These are phyloP conservation scores for Rhodotorula paludigena DNA, from an alignment of 768 basidiomycete species.

Conservation along the genomic window DNA sequence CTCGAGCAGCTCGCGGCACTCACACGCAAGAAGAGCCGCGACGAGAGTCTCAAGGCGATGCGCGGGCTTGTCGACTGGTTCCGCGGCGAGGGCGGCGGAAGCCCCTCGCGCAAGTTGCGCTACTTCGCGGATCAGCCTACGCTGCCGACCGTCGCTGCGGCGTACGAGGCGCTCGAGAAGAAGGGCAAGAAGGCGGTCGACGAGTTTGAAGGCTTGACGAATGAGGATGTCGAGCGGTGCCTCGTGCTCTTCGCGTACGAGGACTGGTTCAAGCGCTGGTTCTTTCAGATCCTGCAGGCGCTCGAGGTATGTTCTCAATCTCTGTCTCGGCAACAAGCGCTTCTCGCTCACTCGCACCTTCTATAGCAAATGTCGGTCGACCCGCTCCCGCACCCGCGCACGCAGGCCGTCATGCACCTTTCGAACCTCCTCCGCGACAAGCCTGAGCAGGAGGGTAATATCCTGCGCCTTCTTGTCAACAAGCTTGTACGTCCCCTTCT, in stretches of 20 bases:
- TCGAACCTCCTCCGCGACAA: conserved; percentile 76
- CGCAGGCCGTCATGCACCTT: conserved; percentile 71
- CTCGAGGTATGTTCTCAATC: conserved; percentile 60
- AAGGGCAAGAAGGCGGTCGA: conserved; percentile 51
- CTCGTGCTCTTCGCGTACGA: conserved; percentile 85
- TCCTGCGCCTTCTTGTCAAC: conserved; percentile 84
- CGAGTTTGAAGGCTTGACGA: conserved; percentile 58
- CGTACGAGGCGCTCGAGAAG: conserved; percentile 19
- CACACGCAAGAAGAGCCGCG: conserved; percentile 63
- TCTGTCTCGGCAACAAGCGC: neutral
- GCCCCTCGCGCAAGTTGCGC: conserved; percentile 62
- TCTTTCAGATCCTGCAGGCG: conserved; percentile 82
- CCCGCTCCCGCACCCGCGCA: conserved; percentile 79
- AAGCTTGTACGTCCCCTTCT: conserved; percentile 63
- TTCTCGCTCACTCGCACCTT: neutral
- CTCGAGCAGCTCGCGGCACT: conserved; percentile 38
- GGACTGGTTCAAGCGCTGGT: conserved; percentile 96
- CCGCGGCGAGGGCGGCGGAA: conserved; percentile 67
- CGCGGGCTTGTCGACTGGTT: conserved; percentile 96
- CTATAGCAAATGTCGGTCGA: conserved; percentile 71
- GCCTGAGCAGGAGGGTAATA: conserved; percentile 96
- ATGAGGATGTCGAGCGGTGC: conserved; percentile 47
- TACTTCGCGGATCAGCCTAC: conserved; percentile 57
- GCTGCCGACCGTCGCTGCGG: conserved; percentile 37
- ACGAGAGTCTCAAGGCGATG: conserved; percentile 82